Evolutionary conservation across 73 alveolate species (phyloP).

Genomic region (Tetrahymena borealis): DNA sequence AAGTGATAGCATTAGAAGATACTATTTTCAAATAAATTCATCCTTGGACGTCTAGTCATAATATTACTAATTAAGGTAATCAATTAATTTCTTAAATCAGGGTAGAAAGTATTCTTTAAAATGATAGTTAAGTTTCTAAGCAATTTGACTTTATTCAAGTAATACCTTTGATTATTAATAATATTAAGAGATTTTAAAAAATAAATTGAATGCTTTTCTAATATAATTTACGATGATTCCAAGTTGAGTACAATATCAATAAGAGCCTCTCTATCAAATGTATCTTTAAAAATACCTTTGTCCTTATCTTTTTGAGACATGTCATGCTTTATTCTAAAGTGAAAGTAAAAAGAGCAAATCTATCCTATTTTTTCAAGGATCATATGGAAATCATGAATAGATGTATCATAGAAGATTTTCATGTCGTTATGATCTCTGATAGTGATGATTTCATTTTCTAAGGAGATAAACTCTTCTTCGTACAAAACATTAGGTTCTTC

Average conservation of each 20-base stretch:
- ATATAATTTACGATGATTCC: not conserved
- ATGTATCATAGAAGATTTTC: not conserved
- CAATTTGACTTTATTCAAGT: not conserved
- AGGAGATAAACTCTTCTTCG: not conserved
- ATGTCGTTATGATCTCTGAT: not conserved
- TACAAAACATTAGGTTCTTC: not conserved
- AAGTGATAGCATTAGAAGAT: not conserved
- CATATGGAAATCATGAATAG: not conserved
- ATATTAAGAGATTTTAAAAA: not conserved
- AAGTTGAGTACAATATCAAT: not conserved
- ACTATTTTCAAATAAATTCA: not conserved
- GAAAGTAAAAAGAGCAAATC: not conserved
- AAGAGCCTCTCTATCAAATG: not conserved
- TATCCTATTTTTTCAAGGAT: not conserved
- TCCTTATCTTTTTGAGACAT: not conserved
- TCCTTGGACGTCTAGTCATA: not conserved
- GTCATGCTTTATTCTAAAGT: not conserved
- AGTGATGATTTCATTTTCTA: not conserved
- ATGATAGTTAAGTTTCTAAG: not conserved
- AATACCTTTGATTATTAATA: not conserved
- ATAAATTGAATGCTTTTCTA: not conserved
- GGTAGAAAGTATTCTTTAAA: not conserved
- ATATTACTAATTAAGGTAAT: not conserved
- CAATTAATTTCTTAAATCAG: not conserved
- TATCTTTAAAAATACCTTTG: not conserved